Evolutionary conservation across 768 basidiomycete genomes (phyloP), one percentile per base, ranked within the genome.

Genomic region (Boletus rufocinnamomeus): DNA sequence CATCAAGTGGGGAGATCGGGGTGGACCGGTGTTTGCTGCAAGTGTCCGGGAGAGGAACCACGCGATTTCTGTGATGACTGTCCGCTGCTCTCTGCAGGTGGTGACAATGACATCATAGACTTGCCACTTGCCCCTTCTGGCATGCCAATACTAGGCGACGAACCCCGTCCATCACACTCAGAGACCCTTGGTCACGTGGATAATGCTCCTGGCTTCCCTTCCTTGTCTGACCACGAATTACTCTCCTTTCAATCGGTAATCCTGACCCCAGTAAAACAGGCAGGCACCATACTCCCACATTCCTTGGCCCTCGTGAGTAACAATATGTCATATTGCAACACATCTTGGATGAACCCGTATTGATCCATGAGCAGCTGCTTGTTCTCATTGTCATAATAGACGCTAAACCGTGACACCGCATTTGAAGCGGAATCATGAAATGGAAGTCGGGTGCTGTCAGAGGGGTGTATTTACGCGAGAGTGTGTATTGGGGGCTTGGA

Each of bases 311-410:
- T 80, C 10, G 88, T 71, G 28, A 95, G 80, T 16, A 96, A 75
- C 27, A 93, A 78, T 27, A 90, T 80, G 65, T 95, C 93, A 65
- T 93, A 92, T 64, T 85, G 81, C 3, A 86, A 84, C 1, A 93
- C 82, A 63, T 94, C 92, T 58, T 95, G 95, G 72, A 95, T 87
- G 76, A 95, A 95, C 0, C 94, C 94, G 65, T 88, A 95, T 6
- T 91, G 85, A 60, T 95, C 94, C 21, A 92, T 93, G 56, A 94
- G 75, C 4, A 83, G 84, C 49, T 83, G 78, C 51, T 82, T 79
- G 56, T 74, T 79, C 62, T 80, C 77, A 37, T 84, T 82, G 46
- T 80, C 79, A 21, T 77, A 77, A 50, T 82, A 78, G 21, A 80
- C 73, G 19, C 74, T 79, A 63, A 82, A 84, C 41, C 80, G 78